A percentile compares a stretch with the other conserved stretches of the same genome.
Conservation (phyloP, 768 basidiomycete genomes). For the Trametes cingulata region DNA sequence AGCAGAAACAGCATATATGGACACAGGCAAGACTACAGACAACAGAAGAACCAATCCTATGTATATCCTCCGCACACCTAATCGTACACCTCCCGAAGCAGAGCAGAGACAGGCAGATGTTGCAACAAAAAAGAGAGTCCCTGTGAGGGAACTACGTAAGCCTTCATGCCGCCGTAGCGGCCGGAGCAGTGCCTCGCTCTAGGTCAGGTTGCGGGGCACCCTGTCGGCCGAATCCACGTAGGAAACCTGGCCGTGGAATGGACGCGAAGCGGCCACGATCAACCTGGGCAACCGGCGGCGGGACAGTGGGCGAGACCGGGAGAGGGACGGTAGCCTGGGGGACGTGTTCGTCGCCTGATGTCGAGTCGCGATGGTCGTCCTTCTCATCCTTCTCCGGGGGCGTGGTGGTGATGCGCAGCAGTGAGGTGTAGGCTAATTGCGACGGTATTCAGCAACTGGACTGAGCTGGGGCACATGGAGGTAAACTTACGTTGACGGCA, state of each 20-base stretch:
- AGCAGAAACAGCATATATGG: background rate
- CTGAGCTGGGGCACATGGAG: background rate
- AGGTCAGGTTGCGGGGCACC: constrained; percentile 26
- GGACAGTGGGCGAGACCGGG: constrained; percentile 5
- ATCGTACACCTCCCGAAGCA: background rate
- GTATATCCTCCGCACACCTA: background rate
- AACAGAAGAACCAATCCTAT: background rate
- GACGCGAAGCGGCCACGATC: constrained; percentile 24
- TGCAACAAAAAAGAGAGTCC: too few species aligned
- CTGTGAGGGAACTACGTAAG: too few species aligned
- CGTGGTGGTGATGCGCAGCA: constrained; percentile 76
- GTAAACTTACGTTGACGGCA: constrained; percentile 83
- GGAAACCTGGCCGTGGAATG: constrained; percentile 24
- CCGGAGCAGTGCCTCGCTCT: constrained; percentile 27
- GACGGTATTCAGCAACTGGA: background rate
- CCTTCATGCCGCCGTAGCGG: constrained; percentile 20
- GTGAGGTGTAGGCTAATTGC: constrained; percentile 77
- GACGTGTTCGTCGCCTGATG: constrained; percentile 23
- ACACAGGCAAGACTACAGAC: background rate
- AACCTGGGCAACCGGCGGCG: constrained; percentile 13
- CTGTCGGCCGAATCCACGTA: constrained; percentile 25
- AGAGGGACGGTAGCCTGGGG: constrained; percentile 6
- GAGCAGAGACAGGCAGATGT: background rate
- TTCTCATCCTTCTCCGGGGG: constrained; percentile 48
- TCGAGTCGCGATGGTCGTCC: constrained; percentile 25